Base-by-base conservation (phyloP, 1,139 yeast species). In the Saccharomyces uvarum region DNA sequence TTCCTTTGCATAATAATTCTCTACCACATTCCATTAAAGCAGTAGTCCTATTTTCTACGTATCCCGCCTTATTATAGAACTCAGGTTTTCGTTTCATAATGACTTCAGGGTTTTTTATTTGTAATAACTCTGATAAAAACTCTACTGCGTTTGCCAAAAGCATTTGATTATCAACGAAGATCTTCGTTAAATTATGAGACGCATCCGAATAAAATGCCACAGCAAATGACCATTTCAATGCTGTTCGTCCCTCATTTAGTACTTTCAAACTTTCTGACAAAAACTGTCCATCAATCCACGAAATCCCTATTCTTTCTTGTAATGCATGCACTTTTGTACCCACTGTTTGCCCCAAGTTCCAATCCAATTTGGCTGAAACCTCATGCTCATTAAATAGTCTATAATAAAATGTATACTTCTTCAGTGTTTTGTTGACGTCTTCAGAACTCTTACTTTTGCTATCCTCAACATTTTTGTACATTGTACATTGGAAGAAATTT, bases 261-360 rank as follows among this genome's bases (percentile, higher is more conserved):
- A 81, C 78, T 50, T 77, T 76, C 55, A 86, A 84, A 50, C 93
- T 83, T 57, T 86, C 95, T 7, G 84, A 80, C 53, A 90, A 76
- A 66, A 87, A 91, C 65, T 88, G 95, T 1, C 90, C 86, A 64
- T 91, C 97, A 55, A 88, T 88, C 96, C 97, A 90, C 1, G 95
- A 85, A 56, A 88, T 77, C 3, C 83, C 82, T 4, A 76, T 73
- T 2, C 77, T 77, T 56, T 82, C 82, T 63, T 86, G 91, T 71
- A 91, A 75, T 47, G 76, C 74, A 56, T 80, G 80, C 68, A 90
- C 88, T 61, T 81, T 80, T 42, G 74, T 73, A 59, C 88, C 87
- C 54, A 90, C 83, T 48, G 77, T 77, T 27, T 75, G 73, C 56
- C 87, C 81, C 11, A 90, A 78, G 56, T 76, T 78, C 59, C 78